These are phyloP conservation scores for Diaporthe sp. DNA, from an alignment of 2,329 filamentous ascomycete species.

Conservation along the genomic window DNA sequence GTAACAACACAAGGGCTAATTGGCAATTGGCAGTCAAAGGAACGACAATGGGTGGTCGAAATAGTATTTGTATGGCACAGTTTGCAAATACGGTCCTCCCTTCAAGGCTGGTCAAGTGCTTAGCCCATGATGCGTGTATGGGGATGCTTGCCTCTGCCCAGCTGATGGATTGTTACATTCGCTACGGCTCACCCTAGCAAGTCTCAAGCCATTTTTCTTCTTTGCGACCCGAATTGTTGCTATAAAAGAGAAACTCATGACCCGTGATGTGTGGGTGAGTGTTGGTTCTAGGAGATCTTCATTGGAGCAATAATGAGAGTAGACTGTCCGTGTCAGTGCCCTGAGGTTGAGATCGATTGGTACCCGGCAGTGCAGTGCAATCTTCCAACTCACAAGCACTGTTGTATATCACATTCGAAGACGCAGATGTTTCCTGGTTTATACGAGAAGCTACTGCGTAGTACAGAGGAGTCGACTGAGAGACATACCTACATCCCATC, in stretches of 20 bases:
- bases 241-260: background rate
- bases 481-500: background rate
- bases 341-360: background rate
- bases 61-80: background rate
- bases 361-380: background rate
- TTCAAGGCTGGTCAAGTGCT: background rate
- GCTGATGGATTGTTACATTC: constrained; percentile 7
- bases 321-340: background rate
- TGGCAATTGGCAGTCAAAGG: background rate
- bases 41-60: too few species aligned
- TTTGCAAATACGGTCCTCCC: background rate
- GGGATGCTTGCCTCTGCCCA: background rate
- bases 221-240: background rate
- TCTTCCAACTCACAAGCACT: background rate
- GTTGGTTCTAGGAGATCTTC: background rate
- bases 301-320: constrained; percentile 2
- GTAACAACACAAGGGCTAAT: background rate
- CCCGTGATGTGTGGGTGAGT: background rate
- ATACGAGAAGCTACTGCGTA: background rate
- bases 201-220: background rate
- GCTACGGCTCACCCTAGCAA: background rate
- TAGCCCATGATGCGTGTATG: background rate
- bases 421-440: background rate
- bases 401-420: background rate
- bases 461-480: background rate